Percentiles rank a stretch among this genome's conserved stretches.
Evolutionary conservation across 208 protist genomes (phyloP).

Genomic region (Vickermania ingenoplastis): DNA sequence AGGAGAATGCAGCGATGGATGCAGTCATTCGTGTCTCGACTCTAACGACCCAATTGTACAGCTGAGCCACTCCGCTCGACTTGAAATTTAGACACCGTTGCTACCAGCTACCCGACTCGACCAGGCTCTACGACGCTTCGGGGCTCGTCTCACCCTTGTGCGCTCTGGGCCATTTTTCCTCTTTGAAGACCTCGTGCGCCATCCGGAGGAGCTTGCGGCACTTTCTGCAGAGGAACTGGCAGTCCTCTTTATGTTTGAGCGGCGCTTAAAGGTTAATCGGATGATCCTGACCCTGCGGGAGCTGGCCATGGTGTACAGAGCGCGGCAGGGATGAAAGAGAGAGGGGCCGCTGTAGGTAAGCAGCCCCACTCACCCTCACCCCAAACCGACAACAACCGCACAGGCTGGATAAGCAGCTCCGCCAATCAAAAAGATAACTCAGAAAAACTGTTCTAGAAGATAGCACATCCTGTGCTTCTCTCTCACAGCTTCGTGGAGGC

Average conservation of each 20-base stretch:
- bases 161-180: slow-evolving; percentile 71
- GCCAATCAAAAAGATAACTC: too few relatives aligned
- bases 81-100: slow-evolving; percentile 61
- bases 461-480: too few relatives aligned
- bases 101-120: slow-evolving; percentile 62
- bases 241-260: slow-evolving; percentile 79
- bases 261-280: slow-evolving; percentile 72
- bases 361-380: too few relatives aligned
- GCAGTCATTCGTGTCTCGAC: slow-evolving; percentile 6
- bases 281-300: slow-evolving; percentile 67
- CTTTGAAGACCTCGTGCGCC: slow-evolving; percentile 18
- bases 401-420: too few relatives aligned
- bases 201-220: slow-evolving; percentile 16
- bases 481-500: too few relatives aligned
- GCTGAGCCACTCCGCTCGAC: slow-evolving; percentile 23
- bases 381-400: too few relatives aligned
- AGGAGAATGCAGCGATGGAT: not conserved
- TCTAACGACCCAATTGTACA: too few relatives aligned
- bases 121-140: slow-evolving; percentile 31
- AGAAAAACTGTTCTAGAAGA: too few relatives aligned
- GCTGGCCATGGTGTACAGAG: slow-evolving; percentile 34
- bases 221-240: slow-evolving; percentile 53
- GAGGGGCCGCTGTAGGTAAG: too few relatives aligned
- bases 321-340: too few relatives aligned
- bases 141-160: slow-evolving; percentile 43